These are phyloP conservation scores for Elaeagnus macrophylla DNA, from an alignment of 306 rosid species.

Conservation along the genomic window DNA sequence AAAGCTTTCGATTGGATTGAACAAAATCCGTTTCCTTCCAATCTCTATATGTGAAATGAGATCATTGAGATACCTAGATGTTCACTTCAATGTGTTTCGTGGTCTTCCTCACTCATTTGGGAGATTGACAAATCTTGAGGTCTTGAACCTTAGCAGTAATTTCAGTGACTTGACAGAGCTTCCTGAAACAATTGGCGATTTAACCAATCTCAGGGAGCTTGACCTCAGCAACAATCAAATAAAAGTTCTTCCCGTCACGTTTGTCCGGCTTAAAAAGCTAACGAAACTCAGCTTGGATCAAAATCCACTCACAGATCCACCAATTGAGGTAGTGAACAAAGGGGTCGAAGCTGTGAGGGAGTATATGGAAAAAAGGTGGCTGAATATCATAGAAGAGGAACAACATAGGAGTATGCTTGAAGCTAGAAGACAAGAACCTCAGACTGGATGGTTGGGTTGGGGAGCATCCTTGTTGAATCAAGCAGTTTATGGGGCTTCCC, in stretches of 20 bases:
- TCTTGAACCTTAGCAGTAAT: slow-evolving; percentile 60
- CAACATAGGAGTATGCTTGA: slow-evolving; percentile 44
- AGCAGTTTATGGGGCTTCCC: slow-evolving; percentile 12
- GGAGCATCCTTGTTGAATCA: slow-evolving; percentile 68
- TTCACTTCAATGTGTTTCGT: slow-evolving; percentile 71
- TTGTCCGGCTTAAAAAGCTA: slow-evolving; percentile 64
- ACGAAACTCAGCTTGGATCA: slow-evolving; percentile 70
- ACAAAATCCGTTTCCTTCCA: slow-evolving; percentile 77
- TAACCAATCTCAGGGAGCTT: slow-evolving; percentile 61
- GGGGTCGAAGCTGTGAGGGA: slow-evolving; percentile 57
- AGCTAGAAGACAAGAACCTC: slow-evolving; percentile 26
- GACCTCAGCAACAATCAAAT: slow-evolving; percentile 90
- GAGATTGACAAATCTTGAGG: slow-evolving; percentile 42
- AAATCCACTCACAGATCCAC: slow-evolving; percentile 70
- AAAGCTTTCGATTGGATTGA: slow-evolving; percentile 53
- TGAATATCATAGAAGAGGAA: slow-evolving; percentile 52
- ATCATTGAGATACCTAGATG: slow-evolving; percentile 58
- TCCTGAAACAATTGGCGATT: slow-evolving; percentile 68
- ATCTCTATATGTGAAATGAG: slow-evolving; percentile 65
- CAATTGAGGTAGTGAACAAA: slow-evolving; percentile 39
- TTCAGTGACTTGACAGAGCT: slow-evolving; percentile 62
- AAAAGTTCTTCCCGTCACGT: slow-evolving; percentile 59
- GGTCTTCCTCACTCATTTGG: slow-evolving; percentile 71
- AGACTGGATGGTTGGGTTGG: slow-evolving; percentile 60
- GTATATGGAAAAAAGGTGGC: slow-evolving; percentile 68